phyloP scores from a whole-genome alignment of 208 protist species.

The Angomonas desouzai region DNA sequence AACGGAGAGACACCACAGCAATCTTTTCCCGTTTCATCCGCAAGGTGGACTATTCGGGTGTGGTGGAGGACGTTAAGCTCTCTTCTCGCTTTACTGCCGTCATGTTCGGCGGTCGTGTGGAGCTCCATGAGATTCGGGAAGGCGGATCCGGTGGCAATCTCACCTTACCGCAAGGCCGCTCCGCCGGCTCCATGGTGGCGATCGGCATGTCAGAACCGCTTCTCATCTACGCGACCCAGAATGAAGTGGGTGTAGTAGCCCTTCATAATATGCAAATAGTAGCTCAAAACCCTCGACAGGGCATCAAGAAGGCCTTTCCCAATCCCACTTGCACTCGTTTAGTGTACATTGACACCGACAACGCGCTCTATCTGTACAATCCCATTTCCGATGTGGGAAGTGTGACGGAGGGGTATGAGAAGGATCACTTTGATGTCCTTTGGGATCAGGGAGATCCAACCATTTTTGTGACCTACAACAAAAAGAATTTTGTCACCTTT shows the following conservation, averaged over 20 bases:
- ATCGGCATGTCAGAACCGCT: slow-evolving; percentile 89
- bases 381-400: slow-evolving; percentile 87
- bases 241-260: slow-evolving; percentile 77
- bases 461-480: slow-evolving; percentile 81
- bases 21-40: slow-evolving; percentile 34
- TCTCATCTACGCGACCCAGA: slow-evolving; percentile 88
- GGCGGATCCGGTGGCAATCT: slow-evolving; percentile 11
- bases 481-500: slow-evolving; percentile 77
- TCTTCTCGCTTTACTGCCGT: slow-evolving; percentile 78
- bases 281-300: slow-evolving; percentile 65
- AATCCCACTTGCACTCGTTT: slow-evolving; percentile 90
- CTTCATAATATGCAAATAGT: slow-evolving; percentile 87
- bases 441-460: slow-evolving; percentile 93
- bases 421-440: slow-evolving; percentile 60
- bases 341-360: slow-evolving; percentile 85
- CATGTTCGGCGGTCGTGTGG: slow-evolving; percentile 78
- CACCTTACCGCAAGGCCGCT: slow-evolving; percentile 15
- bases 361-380: slow-evolving; percentile 83
- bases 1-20: slow-evolving; percentile 11
- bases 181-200: slow-evolving; percentile 61
- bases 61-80: slow-evolving; percentile 72
- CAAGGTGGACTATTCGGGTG: slow-evolving; percentile 71
- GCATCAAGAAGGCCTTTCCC: slow-evolving; percentile 74
- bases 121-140: slow-evolving; percentile 79
- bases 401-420: slow-evolving; percentile 67